Evolutionary conservation across 352 stramenopile genomes (phyloP), one percentile per base, ranked within the genome.

Genomic region (Stramenopiles sp.): DNA sequence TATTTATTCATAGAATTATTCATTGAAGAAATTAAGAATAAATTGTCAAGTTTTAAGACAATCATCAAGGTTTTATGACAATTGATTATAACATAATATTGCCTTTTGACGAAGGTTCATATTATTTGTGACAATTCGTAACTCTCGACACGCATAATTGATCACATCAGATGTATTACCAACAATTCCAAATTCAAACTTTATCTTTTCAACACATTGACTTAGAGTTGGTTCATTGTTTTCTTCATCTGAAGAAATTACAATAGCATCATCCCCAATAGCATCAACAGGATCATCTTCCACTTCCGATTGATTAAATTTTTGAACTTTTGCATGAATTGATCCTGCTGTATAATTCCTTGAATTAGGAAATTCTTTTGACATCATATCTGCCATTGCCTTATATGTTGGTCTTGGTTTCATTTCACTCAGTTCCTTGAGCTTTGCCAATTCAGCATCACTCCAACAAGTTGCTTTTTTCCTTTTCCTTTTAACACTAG

Each of bases 81-180:
- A 18, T 12, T 39, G 18, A 23, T 26, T 52, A 42, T 20, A 59
- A 55, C 44, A 76, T 63, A 43, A 83, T 60, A 32, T 78, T 62
- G n/a, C 52, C 75, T 72, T 42, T 61, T 61, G 47, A 84, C 71
- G 46, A 84, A 69, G 51, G 81, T 59, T 40, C 64, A 61, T 52
- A 81, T 66, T 49, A 84, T 79, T n/a, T 0, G 64, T 79, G 56
- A 78, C 78, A 48, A 77, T 79, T 5, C 68, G n/a, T n/a, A n/a
- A n/a, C n/a, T n/a, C n/a, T n/a, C n/a, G n/a, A n/a, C n/a, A n/a
- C n/a, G n/a, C n/a, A n/a, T n/a, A n/a, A n/a, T n/a, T n/a, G n/a
- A n/a, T n/a, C n/a, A n/a, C n/a, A n/a, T n/a, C n/a, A n/a, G n/a
- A n/a, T n/a, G n/a, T n/a, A n/a, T n/a, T n/a, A n/a, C n/a, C n/a